These are phyloP conservation scores for Cordyceps militaris DNA, from an alignment of 2,329 filamentous ascomycete species.

Conservation along the genomic window DNA sequence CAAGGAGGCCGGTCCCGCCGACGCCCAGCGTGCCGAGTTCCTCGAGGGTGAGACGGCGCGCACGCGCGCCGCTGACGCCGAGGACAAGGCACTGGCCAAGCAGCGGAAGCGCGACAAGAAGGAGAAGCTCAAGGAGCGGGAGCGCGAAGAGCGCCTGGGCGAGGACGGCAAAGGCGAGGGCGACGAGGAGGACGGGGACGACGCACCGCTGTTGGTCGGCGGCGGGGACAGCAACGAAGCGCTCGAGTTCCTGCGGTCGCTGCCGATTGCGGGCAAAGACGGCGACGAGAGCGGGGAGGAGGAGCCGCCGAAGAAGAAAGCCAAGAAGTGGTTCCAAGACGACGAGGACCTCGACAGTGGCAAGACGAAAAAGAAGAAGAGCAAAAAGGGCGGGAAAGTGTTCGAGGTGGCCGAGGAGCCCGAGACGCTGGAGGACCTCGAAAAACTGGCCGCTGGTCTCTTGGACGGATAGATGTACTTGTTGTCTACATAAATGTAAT, in stretches of 20 bases:
- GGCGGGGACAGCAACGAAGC: slow-evolving; percentile 45
- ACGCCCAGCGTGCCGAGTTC: slow-evolving; percentile 70
- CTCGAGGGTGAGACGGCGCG: slow-evolving; percentile 66
- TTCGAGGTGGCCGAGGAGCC: slow-evolving; percentile 61
- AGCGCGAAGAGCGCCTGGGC: slow-evolving; percentile 35
- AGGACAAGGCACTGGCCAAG: slow-evolving; percentile 75
- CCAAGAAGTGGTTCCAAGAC: slow-evolving; percentile 77
- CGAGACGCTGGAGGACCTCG: slow-evolving; percentile 72
- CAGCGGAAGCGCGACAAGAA: slow-evolving; percentile 71
- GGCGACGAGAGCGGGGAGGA: slow-evolving; percentile 33
- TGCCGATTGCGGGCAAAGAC: slow-evolving; percentile 41
- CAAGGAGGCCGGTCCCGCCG: slow-evolving; percentile 63
- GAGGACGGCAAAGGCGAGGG: slow-evolving; percentile 31
- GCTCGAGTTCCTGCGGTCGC: slow-evolving; percentile 49
- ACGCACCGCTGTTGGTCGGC: slow-evolving; percentile 29
- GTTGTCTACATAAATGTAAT: slow-evolving; percentile 21
- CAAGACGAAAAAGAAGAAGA: slow-evolving; percentile 32
- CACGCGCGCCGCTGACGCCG: slow-evolving; percentile 67
- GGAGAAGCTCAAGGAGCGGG: slow-evolving; percentile 62
- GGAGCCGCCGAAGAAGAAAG: slow-evolving; percentile 46
- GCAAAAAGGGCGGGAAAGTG: slow-evolving; percentile 45
- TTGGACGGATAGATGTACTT: slow-evolving; percentile 40
- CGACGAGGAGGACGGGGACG: slow-evolving; percentile 21
- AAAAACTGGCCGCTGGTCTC: slow-evolving; percentile 67
- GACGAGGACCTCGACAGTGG: slow-evolving; percentile 63